Evolutionary conservation across 129 eudicot genomes (phyloP).

Genomic region (Lactuca saligna): DNA sequence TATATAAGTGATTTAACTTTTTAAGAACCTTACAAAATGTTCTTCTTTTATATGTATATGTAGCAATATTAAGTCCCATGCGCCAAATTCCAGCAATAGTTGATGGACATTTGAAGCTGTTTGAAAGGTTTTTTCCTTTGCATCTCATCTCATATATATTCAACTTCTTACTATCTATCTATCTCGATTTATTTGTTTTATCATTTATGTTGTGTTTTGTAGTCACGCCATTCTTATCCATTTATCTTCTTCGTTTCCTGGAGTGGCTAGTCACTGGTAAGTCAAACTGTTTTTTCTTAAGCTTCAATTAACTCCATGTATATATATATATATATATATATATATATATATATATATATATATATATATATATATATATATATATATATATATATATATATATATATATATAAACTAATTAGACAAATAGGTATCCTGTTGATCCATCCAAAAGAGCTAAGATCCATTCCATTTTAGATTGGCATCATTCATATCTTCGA

Average conservation of each 20-base stretch:
- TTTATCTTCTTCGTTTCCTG: constrained; percentile 17
- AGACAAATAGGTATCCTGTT: constrained; percentile 66
- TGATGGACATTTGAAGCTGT: constrained; percentile 73
- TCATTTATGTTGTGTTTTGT: too few species aligned
- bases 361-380: neutral
- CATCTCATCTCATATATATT: neutral
- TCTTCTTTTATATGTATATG: constrained; percentile 32
- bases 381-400: neutral
- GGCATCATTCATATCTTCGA: constrained; percentile 87
- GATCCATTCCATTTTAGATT: constrained; percentile 79
- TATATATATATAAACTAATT: too few species aligned
- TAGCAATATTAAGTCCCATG: constrained; percentile 74
- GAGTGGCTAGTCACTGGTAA: constrained; percentile 54
- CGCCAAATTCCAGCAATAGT: constrained; percentile 66
- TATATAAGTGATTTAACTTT: neutral
- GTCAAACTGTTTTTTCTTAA: neutral
- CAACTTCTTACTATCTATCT: too few species aligned
- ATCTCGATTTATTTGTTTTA: too few species aligned
- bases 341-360: too few species aligned
- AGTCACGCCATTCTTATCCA: constrained; percentile 6
- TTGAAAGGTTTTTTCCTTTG: constrained; percentile 57
- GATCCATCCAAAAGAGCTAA: constrained; percentile 65
- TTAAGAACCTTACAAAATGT: too few species aligned
- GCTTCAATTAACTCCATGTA: neutral
- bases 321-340: too few species aligned